These are phyloP conservation scores for Cryphonectria carpinicola DNA, from an alignment of 2,329 filamentous ascomycete genomes.

Conservation along the genomic window DNA sequence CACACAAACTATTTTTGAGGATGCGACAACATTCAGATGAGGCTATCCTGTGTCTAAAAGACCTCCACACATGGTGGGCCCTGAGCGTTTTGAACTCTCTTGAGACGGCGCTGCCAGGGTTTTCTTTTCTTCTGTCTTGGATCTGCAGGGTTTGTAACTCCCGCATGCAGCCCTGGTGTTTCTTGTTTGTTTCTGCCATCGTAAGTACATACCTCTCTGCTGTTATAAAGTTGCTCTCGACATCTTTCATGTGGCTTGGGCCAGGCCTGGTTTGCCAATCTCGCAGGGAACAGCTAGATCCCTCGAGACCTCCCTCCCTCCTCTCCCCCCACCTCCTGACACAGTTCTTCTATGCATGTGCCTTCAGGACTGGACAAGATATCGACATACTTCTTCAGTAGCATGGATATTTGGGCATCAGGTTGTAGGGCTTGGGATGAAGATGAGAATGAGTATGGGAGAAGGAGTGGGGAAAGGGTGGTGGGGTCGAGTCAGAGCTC, in stretches of 20 bases:
- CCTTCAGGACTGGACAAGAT: neutral
- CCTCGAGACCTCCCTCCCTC: neutral
- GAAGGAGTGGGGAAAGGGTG: no score
- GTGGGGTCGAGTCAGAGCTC: conserved; percentile 18
- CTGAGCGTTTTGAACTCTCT: neutral
- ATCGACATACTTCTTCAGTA: no score
- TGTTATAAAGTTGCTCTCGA: neutral
- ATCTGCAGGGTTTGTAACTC: neutral
- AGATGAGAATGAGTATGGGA: no score
- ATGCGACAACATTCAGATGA: neutral
- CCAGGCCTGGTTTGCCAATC: no score
- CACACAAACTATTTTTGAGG: neutral
- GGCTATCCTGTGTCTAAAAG: neutral
- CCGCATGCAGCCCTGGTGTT: neutral
- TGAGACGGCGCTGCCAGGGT: neutral
- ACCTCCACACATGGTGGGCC: neutral
- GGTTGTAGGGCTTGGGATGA: no score
- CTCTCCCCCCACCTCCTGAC: no score
- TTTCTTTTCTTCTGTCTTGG: neutral
- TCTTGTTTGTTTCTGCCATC: neutral
- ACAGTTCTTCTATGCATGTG: neutral
- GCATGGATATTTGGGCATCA: no score
- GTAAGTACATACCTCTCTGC: no score
- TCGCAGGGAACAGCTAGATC: neutral
- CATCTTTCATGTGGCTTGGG: no score